These are phyloP conservation scores for Lipomyces spencermartinsiae DNA, from an alignment of 805 yeast species.

Conservation along the genomic window DNA sequence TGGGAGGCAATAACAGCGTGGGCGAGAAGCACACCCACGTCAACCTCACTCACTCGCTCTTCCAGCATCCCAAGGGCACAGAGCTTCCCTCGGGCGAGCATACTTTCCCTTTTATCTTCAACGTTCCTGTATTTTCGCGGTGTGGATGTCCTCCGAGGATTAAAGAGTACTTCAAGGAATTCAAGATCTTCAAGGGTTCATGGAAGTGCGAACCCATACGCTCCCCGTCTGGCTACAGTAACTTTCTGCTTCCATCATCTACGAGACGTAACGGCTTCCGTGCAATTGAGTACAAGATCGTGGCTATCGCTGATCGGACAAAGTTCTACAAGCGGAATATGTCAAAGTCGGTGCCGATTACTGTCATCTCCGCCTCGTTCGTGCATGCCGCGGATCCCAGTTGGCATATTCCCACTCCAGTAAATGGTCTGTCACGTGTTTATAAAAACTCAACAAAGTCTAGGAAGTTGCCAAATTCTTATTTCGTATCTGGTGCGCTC, in stretches of 20 bases:
- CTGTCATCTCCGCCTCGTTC: neutral
- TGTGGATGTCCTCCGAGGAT: neutral
- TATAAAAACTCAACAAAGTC: conserved; percentile 7
- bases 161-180: neutral
- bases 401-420: neutral
- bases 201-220: neutral
- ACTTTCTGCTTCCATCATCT: neutral
- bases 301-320: neutral
- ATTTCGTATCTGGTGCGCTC: conserved; percentile 28
- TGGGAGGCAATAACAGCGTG: neutral
- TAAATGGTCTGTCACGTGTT: neutral
- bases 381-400: neutral
- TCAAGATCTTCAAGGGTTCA: neutral
- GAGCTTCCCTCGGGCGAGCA: conserved; percentile 2
- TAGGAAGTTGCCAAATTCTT: conserved; percentile 26
- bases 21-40: neutral
- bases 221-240: neutral
- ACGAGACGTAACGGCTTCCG: neutral
- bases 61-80: neutral
- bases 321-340: neutral
- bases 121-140: neutral
- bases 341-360: neutral
- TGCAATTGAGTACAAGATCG: neutral
- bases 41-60: neutral
- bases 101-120: neutral